phyloP scores from a whole-genome alignment of 2,329 filamentous ascomycete species.

The Pseudocercospora pini-densiflorae region DNA sequence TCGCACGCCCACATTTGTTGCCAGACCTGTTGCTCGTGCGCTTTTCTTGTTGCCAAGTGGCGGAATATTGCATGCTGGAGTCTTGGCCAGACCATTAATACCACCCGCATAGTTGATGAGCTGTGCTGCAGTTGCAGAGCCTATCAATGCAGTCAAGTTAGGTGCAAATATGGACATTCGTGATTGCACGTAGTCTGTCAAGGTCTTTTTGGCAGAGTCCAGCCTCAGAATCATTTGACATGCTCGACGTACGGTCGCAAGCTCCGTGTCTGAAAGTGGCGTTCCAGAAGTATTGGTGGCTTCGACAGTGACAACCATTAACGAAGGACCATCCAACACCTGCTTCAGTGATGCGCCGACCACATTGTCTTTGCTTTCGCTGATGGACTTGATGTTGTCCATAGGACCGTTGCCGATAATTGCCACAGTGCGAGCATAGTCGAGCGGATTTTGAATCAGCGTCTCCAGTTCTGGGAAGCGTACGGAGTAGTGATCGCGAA shows the following conservation, averaged over 20 bases:
- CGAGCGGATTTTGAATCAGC: slow-evolving; percentile 86
- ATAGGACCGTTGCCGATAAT: slow-evolving; percentile 93
- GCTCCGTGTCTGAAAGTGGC: slow-evolving; percentile 74
- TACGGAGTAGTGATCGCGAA: slow-evolving; percentile 92
- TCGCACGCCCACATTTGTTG: slow-evolving; percentile 87
- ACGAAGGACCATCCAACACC: slow-evolving; percentile 82
- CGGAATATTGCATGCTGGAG: slow-evolving; percentile 88
- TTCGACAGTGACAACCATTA: slow-evolving; percentile 97
- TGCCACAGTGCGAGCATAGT: slow-evolving; percentile 93
- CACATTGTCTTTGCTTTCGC: slow-evolving; percentile 77
- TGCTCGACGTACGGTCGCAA: slow-evolving; percentile 73
- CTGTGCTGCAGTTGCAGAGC: slow-evolving; percentile 90
- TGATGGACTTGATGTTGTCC: slow-evolving; percentile 81
- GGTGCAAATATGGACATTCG: slow-evolving; percentile 96
- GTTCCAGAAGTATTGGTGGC: slow-evolving; percentile 86
- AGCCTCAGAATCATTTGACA: slow-evolving; percentile 89
- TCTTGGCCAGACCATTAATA: slow-evolving; percentile 84
- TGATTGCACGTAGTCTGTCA: slow-evolving; percentile 94
- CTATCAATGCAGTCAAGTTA: slow-evolving; percentile 87
- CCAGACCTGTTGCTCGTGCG: slow-evolving; percentile 73
- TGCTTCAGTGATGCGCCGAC: slow-evolving; percentile 75
- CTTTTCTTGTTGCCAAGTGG: slow-evolving; percentile 90
- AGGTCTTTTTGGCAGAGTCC: slow-evolving; percentile 80
- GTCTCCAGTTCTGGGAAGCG: slow-evolving; percentile 92
- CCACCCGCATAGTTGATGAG: slow-evolving; percentile 95